Evolutionary conservation across 345 rosid genomes (phyloP), one percentile per base, ranked within the genome.

Genomic region (Bruguiera parviflora): DNA sequence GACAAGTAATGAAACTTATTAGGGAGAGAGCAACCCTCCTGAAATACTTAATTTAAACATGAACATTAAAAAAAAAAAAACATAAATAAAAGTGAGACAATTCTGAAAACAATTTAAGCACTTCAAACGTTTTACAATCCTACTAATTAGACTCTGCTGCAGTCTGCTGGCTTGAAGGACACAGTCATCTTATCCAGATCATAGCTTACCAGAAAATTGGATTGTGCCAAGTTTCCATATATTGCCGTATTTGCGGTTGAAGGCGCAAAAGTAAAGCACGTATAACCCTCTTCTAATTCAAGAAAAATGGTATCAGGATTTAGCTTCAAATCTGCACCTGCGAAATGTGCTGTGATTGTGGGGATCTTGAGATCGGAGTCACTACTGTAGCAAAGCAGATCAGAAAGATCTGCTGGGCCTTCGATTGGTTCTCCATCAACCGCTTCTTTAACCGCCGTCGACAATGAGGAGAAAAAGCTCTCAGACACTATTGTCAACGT

Each of bases 81-180:
- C 28, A 27, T 27, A 27, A 27, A 27, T 27, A 27, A 29, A 29
- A 29, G 37, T 1, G 9, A 5, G 37, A 11, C 46, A 39, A 39
- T 39, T 10, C 11, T 39, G 3, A 9, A 39, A 39, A 10, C 37
- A 27, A 46, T 8, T 46, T 1, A 18, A 51, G 53, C 6, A 0
- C 56, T 5, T 2, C 5, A 0, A 51, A 51, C 1, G 21, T 9
- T 6, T 18, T 20, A 18, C 8, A 7, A 52, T 8, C 10, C 11
- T 51, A 18, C 18, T 1, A 9, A 5, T 39, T 47, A 53, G 10
- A 16, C 33, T 4, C 70, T 72, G 66, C 81, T 47, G 67, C 86
- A 89, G 31, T 89, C 82, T 0, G 85, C 33, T 0, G 71, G 82
- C 75, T 82, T 81, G 46, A 89, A 83, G 0, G 92, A 87, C 24